phyloP scores from a whole-genome alignment of 805 yeast genomes.

The Groenewaldozyma tartarivorans region DNA sequence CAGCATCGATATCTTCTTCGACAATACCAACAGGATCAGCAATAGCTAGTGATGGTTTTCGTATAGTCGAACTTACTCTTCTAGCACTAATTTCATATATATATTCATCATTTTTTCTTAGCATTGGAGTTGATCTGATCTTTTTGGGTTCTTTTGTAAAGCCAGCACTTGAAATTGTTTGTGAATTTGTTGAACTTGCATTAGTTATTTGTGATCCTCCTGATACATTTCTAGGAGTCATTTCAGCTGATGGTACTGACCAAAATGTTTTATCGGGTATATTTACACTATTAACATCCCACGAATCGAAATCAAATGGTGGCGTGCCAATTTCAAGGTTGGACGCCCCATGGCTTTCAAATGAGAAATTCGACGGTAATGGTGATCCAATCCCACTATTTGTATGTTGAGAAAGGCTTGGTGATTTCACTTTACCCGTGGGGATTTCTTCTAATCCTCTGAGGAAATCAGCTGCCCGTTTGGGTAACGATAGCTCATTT shows the following conservation, averaged over 20 bases:
- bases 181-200: neutral
- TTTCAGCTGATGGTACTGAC: constrained; percentile 10
- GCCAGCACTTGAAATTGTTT: constrained; percentile 13
- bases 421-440: neutral
- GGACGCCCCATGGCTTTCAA: neutral
- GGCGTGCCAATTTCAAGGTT: neutral
- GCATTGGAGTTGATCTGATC: neutral
- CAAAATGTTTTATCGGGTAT: constrained; percentile 9
- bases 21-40: too few relatives aligned
- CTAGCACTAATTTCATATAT: constrained; percentile 1
- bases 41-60: too few relatives aligned
- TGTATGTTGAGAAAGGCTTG: neutral
- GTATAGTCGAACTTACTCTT: too few relatives aligned
- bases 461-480: neutral
- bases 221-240: constrained; percentile 1
- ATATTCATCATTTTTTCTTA: constrained; percentile 2
- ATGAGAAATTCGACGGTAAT: neutral
- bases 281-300: constrained; percentile 14
- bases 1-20: too few relatives aligned
- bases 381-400: neutral
- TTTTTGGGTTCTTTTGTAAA: constrained; percentile 10
- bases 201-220: neutral
- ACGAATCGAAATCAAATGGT: constrained; percentile 10
- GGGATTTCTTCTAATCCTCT: constrained; percentile 3
- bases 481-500: neutral